Evolutionary conservation across 2,329 filamentous ascomycete species (phyloP).

Genomic region (Dactylellina haptotyla): DNA sequence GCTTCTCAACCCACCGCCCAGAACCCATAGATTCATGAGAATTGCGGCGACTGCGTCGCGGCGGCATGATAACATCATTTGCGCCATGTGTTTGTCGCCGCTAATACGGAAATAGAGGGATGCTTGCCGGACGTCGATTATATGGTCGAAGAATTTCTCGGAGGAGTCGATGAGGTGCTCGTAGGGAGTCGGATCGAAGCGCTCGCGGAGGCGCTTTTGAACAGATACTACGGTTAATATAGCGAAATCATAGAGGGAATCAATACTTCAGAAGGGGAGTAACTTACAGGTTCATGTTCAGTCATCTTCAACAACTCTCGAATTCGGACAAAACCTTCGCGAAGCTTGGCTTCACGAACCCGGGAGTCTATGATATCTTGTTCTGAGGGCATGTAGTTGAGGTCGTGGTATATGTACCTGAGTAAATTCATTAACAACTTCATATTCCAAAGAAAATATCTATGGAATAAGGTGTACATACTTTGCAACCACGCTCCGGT

Average conservation of each 20-base stretch:
- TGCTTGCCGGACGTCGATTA: slow-evolving; percentile 69
- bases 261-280: slow-evolving; percentile 1
- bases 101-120: slow-evolving; percentile 69
- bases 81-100: slow-evolving; percentile 66
- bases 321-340: slow-evolving; percentile 70
- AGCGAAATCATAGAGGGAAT: background rate
- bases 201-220: slow-evolving; percentile 65
- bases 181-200: slow-evolving; percentile 69
- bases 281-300: slow-evolving; percentile 66
- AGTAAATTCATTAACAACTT: background rate
- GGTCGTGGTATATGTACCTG: slow-evolving; percentile 69
- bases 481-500: slow-evolving; percentile 62
- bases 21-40: slow-evolving; percentile 69
- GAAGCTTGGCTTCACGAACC: slow-evolving; percentile 69
- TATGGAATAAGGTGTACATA: background rate
- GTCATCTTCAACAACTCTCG: slow-evolving; percentile 69
- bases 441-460: background rate
- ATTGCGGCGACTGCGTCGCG: slow-evolving; percentile 70
- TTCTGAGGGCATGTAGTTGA: slow-evolving; percentile 66
- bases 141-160: slow-evolving; percentile 70
- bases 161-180: slow-evolving; percentile 68
- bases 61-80: slow-evolving; percentile 66
- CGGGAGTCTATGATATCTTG: slow-evolving; percentile 68
- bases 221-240: background rate
- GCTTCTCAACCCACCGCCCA: slow-evolving; percentile 68